Evolutionary conservation across 164 flowering plant genomes (phyloP).

Genomic region (Aristolochia fimbriata): DNA sequence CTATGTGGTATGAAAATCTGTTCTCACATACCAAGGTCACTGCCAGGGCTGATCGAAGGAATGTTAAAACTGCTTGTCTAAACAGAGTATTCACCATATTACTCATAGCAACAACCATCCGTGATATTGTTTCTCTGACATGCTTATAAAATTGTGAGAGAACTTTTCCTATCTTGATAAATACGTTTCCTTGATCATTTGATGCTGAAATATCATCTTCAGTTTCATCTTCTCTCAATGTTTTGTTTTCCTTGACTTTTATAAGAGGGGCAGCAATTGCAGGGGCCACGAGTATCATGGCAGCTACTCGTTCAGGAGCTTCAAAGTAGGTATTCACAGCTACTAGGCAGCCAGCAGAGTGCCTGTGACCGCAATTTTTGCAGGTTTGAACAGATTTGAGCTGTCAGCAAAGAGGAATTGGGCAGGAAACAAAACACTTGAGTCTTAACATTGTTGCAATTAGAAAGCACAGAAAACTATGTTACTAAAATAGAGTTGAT

Average conservation of each 20-base stretch:
- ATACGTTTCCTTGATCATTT: slow-evolving; percentile 17
- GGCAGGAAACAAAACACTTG: slow-evolving; percentile 8
- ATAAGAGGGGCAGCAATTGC: slow-evolving; percentile 66
- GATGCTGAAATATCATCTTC: slow-evolving; percentile 17
- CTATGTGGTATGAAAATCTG: background rate
- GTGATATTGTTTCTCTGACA: slow-evolving; percentile 25
- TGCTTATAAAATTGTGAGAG: slow-evolving; percentile 23
- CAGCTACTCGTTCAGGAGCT: slow-evolving; percentile 91
- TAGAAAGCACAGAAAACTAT: too few species aligned
- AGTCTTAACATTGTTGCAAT: background rate
- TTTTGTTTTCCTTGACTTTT: slow-evolving; percentile 16
- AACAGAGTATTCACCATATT: slow-evolving; percentile 35
- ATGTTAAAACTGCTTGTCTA: slow-evolving; percentile 41
- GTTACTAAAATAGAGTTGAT: too few species aligned
- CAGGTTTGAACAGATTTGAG: slow-evolving; percentile 13
- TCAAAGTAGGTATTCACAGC: slow-evolving; percentile 80
- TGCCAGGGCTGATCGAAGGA: slow-evolving; percentile 60
- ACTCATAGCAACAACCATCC: slow-evolving; percentile 35
- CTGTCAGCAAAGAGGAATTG: slow-evolving; percentile 11
- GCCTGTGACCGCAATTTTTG: slow-evolving; percentile 39
- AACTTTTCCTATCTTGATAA: slow-evolving; percentile 22
- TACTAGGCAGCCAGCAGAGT: slow-evolving; percentile 85
- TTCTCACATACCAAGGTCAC: slow-evolving; percentile 38
- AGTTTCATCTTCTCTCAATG: slow-evolving; percentile 11
- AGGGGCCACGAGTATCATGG: slow-evolving; percentile 88